These are phyloP conservation scores for Chlorella sorokiniana DNA, from an alignment of 139 green algal species.

Conservation along the genomic window DNA sequence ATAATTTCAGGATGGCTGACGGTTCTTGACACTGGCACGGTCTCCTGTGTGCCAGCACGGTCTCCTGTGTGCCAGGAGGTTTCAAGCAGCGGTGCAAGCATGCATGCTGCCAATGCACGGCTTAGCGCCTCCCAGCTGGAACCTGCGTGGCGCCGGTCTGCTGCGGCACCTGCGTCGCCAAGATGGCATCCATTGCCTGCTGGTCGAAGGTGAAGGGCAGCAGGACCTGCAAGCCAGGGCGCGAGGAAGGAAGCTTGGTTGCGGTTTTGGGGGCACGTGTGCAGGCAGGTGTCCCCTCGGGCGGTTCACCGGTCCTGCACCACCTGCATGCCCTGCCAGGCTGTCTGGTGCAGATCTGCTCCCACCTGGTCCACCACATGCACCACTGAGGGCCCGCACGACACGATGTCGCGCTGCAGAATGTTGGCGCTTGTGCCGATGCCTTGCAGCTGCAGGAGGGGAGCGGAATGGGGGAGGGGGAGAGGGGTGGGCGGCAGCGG, in stretches of 20 bases:
- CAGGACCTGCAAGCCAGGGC: constrained; percentile 22
- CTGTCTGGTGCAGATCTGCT: too few species aligned
- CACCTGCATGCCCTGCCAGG: neutral
- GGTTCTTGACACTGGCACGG: too few species aligned
- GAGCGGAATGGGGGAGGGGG: neutral
- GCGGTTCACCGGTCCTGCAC: neutral
- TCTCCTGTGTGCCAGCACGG: too few species aligned
- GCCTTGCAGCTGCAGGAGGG: constrained; percentile 32
- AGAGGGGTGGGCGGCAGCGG: neutral
- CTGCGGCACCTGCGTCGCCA: constrained; percentile 18
- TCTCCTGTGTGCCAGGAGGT: too few species aligned
- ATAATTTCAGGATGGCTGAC: too few species aligned
- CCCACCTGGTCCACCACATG: constrained; percentile 48
- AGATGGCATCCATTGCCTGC: constrained; percentile 41
- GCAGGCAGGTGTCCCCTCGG: neutral
- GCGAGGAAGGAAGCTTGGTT: neutral
- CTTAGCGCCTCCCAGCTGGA: too few species aligned
- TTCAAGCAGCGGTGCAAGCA: too few species aligned
- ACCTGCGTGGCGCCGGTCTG: too few species aligned
- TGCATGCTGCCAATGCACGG: too few species aligned
- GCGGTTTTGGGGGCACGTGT: neutral
- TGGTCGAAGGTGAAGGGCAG: constrained; percentile 51
- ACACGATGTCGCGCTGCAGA: constrained; percentile 39
- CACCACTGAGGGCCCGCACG: constrained; percentile 45
- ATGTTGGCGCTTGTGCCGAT: constrained; percentile 34